Percentiles rank a stretch among this genome's conserved stretches.
phyloP scores from a whole-genome alignment of 768 basidiomycete species.

The Phaffia tasmanica region DNA sequence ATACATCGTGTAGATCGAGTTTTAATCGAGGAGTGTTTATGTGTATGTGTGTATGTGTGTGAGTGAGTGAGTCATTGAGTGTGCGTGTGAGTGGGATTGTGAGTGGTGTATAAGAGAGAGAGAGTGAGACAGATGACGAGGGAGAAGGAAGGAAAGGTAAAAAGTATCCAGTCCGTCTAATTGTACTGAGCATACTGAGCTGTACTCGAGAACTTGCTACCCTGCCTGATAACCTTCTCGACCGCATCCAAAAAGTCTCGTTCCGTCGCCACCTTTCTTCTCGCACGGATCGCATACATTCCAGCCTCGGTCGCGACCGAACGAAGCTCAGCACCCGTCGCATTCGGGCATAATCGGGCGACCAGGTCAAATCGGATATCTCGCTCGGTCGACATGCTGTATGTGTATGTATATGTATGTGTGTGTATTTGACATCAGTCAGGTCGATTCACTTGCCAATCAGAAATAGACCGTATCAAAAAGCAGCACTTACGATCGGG shows the following conservation, averaged over 20 bases:
- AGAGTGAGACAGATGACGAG: too few relatives aligned
- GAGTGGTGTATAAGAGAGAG: too few relatives aligned
- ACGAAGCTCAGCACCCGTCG: slow-evolving; percentile 94
- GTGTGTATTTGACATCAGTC: background rate
- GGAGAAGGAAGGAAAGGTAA: too few relatives aligned
- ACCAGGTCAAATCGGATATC: slow-evolving; percentile 97
- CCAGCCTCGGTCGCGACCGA: slow-evolving; percentile 98
- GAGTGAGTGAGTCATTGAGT: background rate
- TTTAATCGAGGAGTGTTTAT: background rate
- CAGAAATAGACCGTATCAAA: background rate
- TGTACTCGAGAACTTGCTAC: slow-evolving; percentile 96
- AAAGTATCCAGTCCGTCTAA: too few relatives aligned
- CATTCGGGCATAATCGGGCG: slow-evolving; percentile 91
- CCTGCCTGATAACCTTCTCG: slow-evolving; percentile 95
- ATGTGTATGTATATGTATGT: too few relatives aligned
- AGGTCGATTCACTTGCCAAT: too few relatives aligned
- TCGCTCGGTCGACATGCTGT: slow-evolving; percentile 90
- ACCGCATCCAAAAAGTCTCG: slow-evolving; percentile 95
- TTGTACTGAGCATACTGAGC: slow-evolving; percentile 26
- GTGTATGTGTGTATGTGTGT: background rate
- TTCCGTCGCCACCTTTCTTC: slow-evolving; percentile 93
- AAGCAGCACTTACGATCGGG: slow-evolving; percentile 59
- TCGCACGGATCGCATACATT: slow-evolving; percentile 98
- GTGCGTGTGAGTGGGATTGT: too few relatives aligned
- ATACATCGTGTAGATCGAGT: background rate